Evolutionary conservation across 2,329 filamentous ascomycete species (phyloP).

Genomic region (Colletotrichum camelliae): DNA sequence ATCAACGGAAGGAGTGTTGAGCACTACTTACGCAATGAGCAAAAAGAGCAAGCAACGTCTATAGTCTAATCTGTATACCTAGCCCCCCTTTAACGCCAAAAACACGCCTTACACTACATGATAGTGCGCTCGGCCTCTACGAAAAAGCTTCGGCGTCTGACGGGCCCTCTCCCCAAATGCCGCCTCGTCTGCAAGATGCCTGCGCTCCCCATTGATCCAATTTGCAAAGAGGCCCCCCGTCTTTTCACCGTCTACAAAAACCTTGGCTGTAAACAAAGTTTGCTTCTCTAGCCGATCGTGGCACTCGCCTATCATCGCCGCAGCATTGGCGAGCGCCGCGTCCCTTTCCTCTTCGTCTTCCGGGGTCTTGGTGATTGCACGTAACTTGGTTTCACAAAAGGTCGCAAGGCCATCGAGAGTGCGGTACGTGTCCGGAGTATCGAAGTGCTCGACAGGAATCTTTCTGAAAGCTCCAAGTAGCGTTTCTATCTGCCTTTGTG

Average conservation of each 20-base stretch:
- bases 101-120: background rate
- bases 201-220: background rate
- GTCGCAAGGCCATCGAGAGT: background rate
- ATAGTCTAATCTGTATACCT: background rate
- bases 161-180: background rate
- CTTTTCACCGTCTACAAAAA: background rate
- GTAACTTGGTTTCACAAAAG: background rate
- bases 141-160: background rate
- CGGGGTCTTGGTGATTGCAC: background rate
- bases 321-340: background rate
- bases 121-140: background rate
- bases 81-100: background rate
- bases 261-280: background rate
- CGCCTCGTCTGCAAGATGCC: background rate
- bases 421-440: background rate
- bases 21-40: background rate
- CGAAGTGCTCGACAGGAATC: background rate
- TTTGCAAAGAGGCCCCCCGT: background rate
- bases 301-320: background rate
- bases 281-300: background rate
- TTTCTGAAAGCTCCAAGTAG: background rate
- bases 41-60: background rate
- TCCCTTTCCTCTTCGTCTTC: background rate
- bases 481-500: background rate
- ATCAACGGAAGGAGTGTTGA: conserved; percentile 1